phyloP scores from a whole-genome alignment of 2,329 filamentous ascomycete species.

The Scytalidium lignicola region DNA sequence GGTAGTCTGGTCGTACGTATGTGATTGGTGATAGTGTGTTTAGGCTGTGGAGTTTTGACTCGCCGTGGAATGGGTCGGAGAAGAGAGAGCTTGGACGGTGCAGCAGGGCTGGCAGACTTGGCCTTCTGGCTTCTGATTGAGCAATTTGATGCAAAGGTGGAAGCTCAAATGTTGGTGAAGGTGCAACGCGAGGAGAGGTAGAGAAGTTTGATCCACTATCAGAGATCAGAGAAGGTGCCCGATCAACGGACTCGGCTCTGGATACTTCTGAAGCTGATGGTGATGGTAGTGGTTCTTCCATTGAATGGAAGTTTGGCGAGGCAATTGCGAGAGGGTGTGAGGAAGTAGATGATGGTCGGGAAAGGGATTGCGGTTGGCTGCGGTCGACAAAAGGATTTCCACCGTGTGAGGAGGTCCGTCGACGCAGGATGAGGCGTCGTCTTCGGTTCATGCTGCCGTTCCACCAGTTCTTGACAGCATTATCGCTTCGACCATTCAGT shows the following conservation, averaged over 20 bases:
- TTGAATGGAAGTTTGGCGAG: conserved; percentile 26
- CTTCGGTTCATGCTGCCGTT: conserved; percentile 87
- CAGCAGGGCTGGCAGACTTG: conserved; percentile 24
- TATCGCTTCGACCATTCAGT: conserved; percentile 82
- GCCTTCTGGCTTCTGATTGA: conserved; percentile 17
- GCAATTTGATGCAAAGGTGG: conserved; percentile 20
- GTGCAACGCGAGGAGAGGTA: conserved; percentile 42
- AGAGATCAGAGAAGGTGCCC: conserved; percentile 64
- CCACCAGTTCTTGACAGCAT: conserved; percentile 98
- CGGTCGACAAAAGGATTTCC: conserved; percentile 23
- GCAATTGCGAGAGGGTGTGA: conserved; percentile 14
- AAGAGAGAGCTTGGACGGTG: conserved; percentile 17
- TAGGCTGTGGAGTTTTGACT: no score
- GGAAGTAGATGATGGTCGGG: conserved; percentile 12
- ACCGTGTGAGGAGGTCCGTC: conserved; percentile 19
- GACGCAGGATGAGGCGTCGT: conserved; percentile 30
- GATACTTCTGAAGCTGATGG: conserved; percentile 61
- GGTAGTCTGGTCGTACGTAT: conserved; percentile 9
- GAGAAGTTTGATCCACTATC: conserved; percentile 62
- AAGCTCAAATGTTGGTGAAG: conserved; percentile 25
- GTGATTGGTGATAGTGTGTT: conserved; percentile 10
- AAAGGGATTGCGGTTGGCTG: conserved; percentile 26
- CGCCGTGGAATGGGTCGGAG: conserved; percentile 19
- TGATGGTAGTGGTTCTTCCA: conserved; percentile 51
- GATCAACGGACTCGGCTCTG: conserved; percentile 48